Percentiles rank a stretch among this genome's conserved stretches.
phyloP scores from a whole-genome alignment of 75 land plant species.

The Picea sitchensis region DNA sequence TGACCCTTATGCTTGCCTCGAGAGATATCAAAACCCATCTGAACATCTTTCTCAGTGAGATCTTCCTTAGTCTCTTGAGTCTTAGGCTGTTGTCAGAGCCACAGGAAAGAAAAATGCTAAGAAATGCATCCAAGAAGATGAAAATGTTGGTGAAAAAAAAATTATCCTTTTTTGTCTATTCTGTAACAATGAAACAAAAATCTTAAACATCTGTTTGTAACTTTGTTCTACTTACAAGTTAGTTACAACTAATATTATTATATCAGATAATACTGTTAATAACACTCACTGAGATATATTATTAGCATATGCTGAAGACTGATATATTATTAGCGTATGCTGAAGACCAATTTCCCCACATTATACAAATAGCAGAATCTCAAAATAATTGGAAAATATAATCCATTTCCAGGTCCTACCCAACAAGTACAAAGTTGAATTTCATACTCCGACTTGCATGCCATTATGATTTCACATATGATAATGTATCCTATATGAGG shows the following conservation, averaged over 20 bases:
- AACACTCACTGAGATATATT: background rate
- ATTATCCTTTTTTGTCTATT: background rate
- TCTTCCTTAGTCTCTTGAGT: slow-evolving; percentile 77
- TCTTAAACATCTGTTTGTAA: too few species aligned
- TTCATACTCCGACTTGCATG: background rate
- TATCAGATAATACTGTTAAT: background rate
- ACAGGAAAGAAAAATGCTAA: background rate
- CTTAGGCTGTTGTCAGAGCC: slow-evolving; percentile 36
- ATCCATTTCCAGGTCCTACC: background rate
- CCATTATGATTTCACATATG: background rate
- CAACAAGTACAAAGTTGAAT: background rate
- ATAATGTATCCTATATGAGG: background rate
- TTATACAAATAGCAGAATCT: background rate
- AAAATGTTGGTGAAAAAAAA: background rate
- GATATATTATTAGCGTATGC: background rate
- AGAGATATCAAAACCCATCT: slow-evolving; percentile 88
- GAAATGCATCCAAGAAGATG: background rate
- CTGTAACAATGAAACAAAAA: too few species aligned
- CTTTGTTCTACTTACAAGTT: too few species aligned
- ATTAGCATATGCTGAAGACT: background rate
- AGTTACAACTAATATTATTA: background rate
- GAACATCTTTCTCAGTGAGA: slow-evolving; percentile 61
- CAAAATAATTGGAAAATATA: background rate
- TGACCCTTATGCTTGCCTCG: slow-evolving; percentile 90
- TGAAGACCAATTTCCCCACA: background rate